Percentiles rank a stretch among this genome's conserved stretches.
Evolutionary conservation across 129 eudicot genomes (phyloP).

Genomic region (Lonicera japonica): DNA sequence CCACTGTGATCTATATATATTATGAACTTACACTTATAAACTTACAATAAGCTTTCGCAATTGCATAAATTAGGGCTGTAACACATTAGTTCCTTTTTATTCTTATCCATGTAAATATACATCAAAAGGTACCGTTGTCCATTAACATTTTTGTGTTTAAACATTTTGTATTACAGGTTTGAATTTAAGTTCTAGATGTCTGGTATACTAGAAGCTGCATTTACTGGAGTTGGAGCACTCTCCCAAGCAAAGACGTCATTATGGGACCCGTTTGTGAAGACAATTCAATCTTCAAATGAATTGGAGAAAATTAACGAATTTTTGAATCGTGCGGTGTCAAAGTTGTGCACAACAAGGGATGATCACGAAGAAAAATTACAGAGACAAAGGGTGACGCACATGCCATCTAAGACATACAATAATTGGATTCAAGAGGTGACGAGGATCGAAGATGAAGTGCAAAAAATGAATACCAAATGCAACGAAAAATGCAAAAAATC

Average conservation of each 20-base stretch:
- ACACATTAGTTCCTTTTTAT: no score
- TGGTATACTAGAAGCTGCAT: no score
- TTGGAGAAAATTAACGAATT: conserved; percentile 1
- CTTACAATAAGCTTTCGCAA: no score
- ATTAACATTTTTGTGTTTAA: no score
- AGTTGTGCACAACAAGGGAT: background rate
- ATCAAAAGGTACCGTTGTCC: no score
- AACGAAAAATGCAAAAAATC: background rate
- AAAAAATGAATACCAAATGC: background rate
- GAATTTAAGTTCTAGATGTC: no score
- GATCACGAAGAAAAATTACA: conserved; percentile 5
- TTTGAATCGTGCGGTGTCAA: conserved; percentile 6
- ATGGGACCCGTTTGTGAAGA: conserved; percentile 15
- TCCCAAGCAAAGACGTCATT: conserved; percentile 6
- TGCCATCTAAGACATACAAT: conserved; percentile 10
- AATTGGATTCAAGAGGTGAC: conserved; percentile 5
- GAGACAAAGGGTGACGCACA: conserved; percentile 8
- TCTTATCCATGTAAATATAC: no score
- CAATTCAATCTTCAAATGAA: conserved; percentile 8
- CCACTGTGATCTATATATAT: no score
- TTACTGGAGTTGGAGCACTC: conserved; percentile 8
- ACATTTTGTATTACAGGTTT: no score
- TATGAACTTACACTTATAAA: no score
- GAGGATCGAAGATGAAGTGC: conserved; percentile 3
- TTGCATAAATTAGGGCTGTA: no score